Evolutionary conservation across 768 basidiomycete genomes (phyloP).

Genomic region (Amanita phalloides): DNA sequence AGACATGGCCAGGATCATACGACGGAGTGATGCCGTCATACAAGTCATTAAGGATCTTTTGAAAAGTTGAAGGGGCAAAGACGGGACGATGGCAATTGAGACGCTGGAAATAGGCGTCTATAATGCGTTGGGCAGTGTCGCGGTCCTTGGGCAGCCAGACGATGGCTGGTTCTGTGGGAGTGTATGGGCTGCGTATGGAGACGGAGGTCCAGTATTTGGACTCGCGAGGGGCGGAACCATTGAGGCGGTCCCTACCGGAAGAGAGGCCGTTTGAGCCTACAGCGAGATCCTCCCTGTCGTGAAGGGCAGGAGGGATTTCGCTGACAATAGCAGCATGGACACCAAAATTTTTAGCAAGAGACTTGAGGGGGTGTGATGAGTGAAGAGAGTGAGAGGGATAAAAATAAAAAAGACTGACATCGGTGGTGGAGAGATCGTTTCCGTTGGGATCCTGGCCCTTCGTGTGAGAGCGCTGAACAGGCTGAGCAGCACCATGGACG

Average conservation of each 20-base stretch:
- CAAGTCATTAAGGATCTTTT: constrained; percentile 49
- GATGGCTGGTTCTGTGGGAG: constrained; percentile 29
- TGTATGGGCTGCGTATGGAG: constrained; percentile 20
- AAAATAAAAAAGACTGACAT: constrained; percentile 21
- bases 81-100: constrained; percentile 79
- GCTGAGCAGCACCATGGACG: constrained; percentile 8
- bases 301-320: constrained; percentile 34
- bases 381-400: constrained; percentile 1
- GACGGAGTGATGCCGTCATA: constrained; percentile 42
- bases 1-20: constrained; percentile 70
- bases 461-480: constrained; percentile 23
- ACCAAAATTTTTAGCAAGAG: constrained; percentile 72
- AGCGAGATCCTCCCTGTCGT: constrained; percentile 65
- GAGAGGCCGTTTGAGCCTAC: constrained; percentile 64
- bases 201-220: constrained; percentile 45
- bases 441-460: constrained; percentile 74
- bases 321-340: constrained; percentile 63
- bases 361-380: constrained; percentile 17
- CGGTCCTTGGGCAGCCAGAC: constrained; percentile 76
- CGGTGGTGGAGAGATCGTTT: constrained; percentile 68
- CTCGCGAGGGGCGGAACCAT: constrained; percentile 50
- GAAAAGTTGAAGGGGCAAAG: constrained; percentile 58
- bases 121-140: constrained; percentile 46
- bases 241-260: constrained; percentile 56
- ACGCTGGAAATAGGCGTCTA: constrained; percentile 63